Conservation (phyloP, 805 yeast genomes). For the Saturnispora hagleri region DNA sequence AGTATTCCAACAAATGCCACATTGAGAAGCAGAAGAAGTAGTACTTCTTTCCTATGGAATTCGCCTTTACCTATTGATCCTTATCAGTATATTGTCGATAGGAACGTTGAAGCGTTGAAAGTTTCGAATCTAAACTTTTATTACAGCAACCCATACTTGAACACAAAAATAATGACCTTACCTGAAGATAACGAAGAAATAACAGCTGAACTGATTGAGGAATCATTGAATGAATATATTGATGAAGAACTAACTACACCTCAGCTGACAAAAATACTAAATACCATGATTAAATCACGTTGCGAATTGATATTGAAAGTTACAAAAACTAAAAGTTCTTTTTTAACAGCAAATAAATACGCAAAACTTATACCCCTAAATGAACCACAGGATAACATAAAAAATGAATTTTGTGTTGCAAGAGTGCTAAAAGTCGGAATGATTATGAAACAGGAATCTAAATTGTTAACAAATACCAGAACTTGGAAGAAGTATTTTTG, state of each 20-base stretch:
- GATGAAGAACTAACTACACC: constrained; percentile 10
- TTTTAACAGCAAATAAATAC: constrained; percentile 13
- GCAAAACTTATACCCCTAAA: constrained; percentile 7
- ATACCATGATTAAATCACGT: constrained; percentile 9
- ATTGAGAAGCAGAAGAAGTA: constrained; percentile 17
- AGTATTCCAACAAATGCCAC: constrained; percentile 5
- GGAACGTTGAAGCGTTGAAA: constrained; percentile 19
- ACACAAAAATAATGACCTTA: neutral
- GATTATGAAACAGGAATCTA: constrained; percentile 32
- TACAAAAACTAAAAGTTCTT: constrained; percentile 20
- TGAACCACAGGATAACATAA: constrained; percentile 6
- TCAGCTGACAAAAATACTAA: constrained; percentile 11
- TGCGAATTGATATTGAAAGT: constrained; percentile 17
- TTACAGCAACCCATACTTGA: constrained; percentile 19
- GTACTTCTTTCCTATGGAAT: constrained; percentile 26
- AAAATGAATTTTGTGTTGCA: constrained; percentile 21
- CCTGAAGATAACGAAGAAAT: neutral
- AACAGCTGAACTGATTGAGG: constrained; percentile 5
- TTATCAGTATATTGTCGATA: constrained; percentile 28
- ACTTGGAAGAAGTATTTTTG: constrained; percentile 39
- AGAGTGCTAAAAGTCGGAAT: constrained; percentile 35
- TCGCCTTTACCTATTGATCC: constrained; percentile 25
- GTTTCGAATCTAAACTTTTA: constrained; percentile 12
- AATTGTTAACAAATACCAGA: constrained; percentile 19
- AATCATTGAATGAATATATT: constrained; percentile 13